Evolutionary conservation across 495 filamentous ascomycete species (phyloP).

Genomic region (Penicillium cataractarum): DNA sequence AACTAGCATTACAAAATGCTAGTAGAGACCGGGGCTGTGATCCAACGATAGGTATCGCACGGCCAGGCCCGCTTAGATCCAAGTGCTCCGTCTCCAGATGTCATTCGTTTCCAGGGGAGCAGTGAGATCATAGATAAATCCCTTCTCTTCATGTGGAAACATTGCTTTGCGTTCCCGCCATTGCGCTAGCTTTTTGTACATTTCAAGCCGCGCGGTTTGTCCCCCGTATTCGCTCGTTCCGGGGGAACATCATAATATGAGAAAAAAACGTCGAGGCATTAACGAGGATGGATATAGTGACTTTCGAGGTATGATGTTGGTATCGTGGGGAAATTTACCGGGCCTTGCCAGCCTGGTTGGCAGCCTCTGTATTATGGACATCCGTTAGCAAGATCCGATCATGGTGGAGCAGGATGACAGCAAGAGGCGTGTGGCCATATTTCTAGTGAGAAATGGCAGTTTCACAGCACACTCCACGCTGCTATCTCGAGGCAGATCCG

Average conservation of each 20-base stretch:
- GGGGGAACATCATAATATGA: constrained; percentile 33
- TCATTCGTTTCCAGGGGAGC: neutral
- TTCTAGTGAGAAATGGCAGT: neutral
- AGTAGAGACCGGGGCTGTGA: neutral
- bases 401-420: neutral
- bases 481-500: neutral
- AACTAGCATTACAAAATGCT: constrained; percentile 10
- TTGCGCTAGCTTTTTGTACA: neutral
- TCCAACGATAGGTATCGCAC: neutral
- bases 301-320: constrained; percentile 19
- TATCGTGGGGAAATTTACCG: constrained; percentile 34
- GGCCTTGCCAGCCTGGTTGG: constrained; percentile 55
- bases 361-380: constrained; percentile 45
- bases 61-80: neutral
- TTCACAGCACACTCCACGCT: neutral
- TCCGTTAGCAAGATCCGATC: constrained; percentile 13
- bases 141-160: neutral
- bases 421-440: neutral
- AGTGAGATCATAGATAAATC: neutral
- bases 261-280: constrained; percentile 23
- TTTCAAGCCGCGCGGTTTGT: constrained; percentile 3
- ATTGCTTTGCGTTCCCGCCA: neutral
- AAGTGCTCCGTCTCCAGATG: neutral
- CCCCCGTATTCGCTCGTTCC: constrained; percentile 10
- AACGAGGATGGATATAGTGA: constrained; percentile 22